A percentile compares a stretch with the other conserved stretches of the same genome.
Evolutionary conservation across 495 filamentous ascomycete species (phyloP).

Genomic region (Aspergillus avenaceus): DNA sequence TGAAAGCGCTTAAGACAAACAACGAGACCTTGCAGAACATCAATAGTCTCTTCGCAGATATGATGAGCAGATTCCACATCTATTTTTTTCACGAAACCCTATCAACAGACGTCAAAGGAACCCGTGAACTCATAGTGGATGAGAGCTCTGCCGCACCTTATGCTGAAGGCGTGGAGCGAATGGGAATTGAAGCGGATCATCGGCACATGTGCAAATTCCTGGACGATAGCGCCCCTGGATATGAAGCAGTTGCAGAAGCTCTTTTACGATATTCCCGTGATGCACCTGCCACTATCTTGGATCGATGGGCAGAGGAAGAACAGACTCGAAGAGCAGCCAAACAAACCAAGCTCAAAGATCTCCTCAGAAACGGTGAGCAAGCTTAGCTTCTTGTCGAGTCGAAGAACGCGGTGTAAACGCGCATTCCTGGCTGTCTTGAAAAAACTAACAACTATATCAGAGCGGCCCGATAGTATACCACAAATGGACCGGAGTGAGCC

Average conservation of each 20-base stretch:
- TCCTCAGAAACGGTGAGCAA: constrained; percentile 26
- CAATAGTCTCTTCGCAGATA: constrained; percentile 69
- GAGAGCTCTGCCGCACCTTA: constrained; percentile 71
- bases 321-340: constrained; percentile 44
- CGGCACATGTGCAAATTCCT: constrained; percentile 88
- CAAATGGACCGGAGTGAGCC: constrained; percentile 17
- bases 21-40: constrained; percentile 80
- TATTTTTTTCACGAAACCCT: constrained; percentile 70
- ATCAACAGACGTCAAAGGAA: constrained; percentile 60
- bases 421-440: not conserved
- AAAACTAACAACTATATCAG: constrained; percentile 5
- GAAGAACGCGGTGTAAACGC: not conserved
- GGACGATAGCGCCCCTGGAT: constrained; percentile 66
- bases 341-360: constrained; percentile 34
- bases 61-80: constrained; percentile 68
- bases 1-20: constrained; percentile 69
- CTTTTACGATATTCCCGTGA: constrained; percentile 64
- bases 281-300: constrained; percentile 52
- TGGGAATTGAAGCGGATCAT: constrained; percentile 78
- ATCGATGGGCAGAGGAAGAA: constrained; percentile 62
- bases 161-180: constrained; percentile 68
- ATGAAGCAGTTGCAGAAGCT: constrained; percentile 65
- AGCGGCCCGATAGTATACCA: constrained; percentile 14
- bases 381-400: not conserved
- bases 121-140: constrained; percentile 64